These are phyloP conservation scores for Acrasis kona DNA, from an alignment of 78 protist species.

Conservation along the genomic window DNA sequence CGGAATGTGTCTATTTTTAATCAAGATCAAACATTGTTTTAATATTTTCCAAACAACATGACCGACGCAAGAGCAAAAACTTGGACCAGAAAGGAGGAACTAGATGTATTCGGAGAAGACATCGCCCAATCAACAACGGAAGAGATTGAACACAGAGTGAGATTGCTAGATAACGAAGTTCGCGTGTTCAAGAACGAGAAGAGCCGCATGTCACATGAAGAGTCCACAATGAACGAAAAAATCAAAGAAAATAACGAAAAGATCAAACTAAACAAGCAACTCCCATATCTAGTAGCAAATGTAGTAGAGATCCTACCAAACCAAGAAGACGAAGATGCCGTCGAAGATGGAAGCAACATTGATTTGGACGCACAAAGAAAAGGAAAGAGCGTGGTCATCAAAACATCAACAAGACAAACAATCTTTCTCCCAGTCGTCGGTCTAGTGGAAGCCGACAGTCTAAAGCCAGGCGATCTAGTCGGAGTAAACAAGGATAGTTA, in stretches of 20 bases:
- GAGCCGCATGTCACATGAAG: slow-evolving; percentile 46
- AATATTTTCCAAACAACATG: too few relatives aligned
- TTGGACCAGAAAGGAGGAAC: not conserved
- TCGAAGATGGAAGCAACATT: slow-evolving; percentile 45
- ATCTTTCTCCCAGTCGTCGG: slow-evolving; percentile 97
- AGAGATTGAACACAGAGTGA: slow-evolving; percentile 20
- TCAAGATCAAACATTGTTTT: too few relatives aligned
- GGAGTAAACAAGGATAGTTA: slow-evolving; percentile 97
- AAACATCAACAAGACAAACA: slow-evolving; percentile 90
- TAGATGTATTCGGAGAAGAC: slow-evolving; percentile 23
- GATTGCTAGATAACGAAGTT: slow-evolving; percentile 48
- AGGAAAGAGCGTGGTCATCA: slow-evolving; percentile 75
- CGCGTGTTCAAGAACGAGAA: not conserved
- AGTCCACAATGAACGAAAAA: slow-evolving; percentile 32
- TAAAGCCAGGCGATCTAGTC: slow-evolving; percentile 98
- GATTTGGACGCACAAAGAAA: slow-evolving; percentile 57
- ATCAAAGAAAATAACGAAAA: slow-evolving; percentile 88
- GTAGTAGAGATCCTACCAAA: slow-evolving; percentile 83
- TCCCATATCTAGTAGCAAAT: slow-evolving; percentile 96
- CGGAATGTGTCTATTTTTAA: too few relatives aligned
- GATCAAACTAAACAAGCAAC: slow-evolving; percentile 85
- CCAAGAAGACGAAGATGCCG: slow-evolving; percentile 44
- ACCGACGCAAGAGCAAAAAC: not conserved
- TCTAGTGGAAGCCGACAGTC: slow-evolving; percentile 77
- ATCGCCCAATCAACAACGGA: slow-evolving; percentile 13